Evolutionary conservation across 2,329 filamentous ascomycete species (phyloP).

Genomic region (Clathrospora elynae): DNA sequence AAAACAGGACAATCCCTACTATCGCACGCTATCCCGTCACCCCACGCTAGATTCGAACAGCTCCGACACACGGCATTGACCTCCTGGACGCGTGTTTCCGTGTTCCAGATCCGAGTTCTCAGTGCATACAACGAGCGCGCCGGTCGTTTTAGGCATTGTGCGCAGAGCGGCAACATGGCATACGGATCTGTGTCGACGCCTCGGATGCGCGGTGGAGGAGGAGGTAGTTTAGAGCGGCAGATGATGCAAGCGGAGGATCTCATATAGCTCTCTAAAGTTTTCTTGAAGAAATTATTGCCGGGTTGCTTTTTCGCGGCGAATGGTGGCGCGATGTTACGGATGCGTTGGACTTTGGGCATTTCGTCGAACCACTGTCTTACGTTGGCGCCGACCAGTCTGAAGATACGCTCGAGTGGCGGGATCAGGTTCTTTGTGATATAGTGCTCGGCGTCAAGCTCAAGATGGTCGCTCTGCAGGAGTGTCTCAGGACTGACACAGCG

Average conservation of each 20-base stretch:
- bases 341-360: conserved; percentile 87
- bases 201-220: conserved; percentile 15
- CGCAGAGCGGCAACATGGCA: conserved; percentile 59
- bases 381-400: conserved; percentile 93
- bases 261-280: conserved; percentile 95
- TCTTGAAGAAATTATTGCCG: conserved; percentile 54
- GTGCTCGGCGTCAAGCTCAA: conserved; percentile 89
- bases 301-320: conserved; percentile 15
- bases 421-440: conserved; percentile 97
- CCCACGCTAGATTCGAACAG: conserved; percentile 74
- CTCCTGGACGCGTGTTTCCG: conserved; percentile 68
- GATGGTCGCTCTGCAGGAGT: conserved; percentile 74
- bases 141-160: conserved; percentile 59
- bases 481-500: conserved; percentile 88
- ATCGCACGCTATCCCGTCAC: conserved; percentile 83
- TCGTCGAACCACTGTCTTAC: conserved; percentile 92
- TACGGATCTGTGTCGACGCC: conserved; percentile 24
- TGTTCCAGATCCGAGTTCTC: conserved; percentile 63
- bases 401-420: conserved; percentile 91
- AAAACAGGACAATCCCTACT: conserved; percentile 93
- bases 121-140: conserved; percentile 68
- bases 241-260: conserved; percentile 77
- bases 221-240: conserved; percentile 67
- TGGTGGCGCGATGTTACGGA: conserved; percentile 62
- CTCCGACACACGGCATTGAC: conserved; percentile 75